Conservation (phyloP, 148 eudicot genomes). For the Hydrangea macrophylla region DNA sequence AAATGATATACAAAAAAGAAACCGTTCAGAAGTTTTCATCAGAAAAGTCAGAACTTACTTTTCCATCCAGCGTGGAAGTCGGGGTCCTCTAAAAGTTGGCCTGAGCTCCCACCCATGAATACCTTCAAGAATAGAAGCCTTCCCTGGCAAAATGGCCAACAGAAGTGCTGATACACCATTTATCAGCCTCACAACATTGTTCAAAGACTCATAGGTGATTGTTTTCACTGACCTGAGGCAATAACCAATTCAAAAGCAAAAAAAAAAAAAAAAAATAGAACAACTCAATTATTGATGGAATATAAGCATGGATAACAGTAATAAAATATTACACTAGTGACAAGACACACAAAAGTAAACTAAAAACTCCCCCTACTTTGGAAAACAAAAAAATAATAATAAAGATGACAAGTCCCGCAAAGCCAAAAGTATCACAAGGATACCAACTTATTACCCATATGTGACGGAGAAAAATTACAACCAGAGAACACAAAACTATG, state of each 20-base stretch:
- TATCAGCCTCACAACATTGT: slow-evolving; percentile 75
- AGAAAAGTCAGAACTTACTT: slow-evolving; percentile 50
- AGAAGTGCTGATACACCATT: slow-evolving; percentile 87
- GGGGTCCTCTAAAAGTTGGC: slow-evolving; percentile 93
- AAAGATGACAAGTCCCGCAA: no score
- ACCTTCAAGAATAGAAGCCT: slow-evolving; percentile 89
- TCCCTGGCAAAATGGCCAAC: slow-evolving; percentile 86
- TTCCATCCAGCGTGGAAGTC: slow-evolving; percentile 98
- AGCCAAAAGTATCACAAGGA: no score
- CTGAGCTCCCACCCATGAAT: slow-evolving; percentile 96
- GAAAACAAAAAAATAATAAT: background rate
- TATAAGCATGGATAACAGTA: background rate
- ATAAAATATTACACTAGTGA: background rate
- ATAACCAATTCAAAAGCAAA: slow-evolving; percentile 4
- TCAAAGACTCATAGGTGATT: slow-evolving; percentile 74
- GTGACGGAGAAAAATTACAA: no score
- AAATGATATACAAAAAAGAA: slow-evolving; percentile 5
- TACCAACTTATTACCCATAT: no score
- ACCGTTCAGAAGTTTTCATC: slow-evolving; percentile 1
- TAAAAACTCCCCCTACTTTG: background rate
- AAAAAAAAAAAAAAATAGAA: no score
- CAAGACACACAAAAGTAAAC: background rate
- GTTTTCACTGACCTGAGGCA: slow-evolving; percentile 87
- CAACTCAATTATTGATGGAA: background rate
- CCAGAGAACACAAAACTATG: no score